Evolutionary conservation across 257 asterid genomes (phyloP).

Genomic region (Solanum chilense): DNA sequence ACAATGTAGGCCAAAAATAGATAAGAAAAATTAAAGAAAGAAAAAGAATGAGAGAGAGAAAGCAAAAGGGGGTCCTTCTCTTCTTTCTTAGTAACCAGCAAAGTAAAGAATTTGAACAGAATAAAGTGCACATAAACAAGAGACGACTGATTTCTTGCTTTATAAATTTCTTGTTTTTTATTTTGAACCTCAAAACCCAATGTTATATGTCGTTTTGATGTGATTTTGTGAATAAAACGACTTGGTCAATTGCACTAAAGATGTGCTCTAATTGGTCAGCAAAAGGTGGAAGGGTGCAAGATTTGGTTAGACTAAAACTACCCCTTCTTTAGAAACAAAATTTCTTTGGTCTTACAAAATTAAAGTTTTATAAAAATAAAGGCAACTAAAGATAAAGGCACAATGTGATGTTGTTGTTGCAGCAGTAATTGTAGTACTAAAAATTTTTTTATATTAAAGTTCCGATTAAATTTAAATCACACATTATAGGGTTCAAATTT

Average conservation of each 20-base stretch:
- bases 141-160: slow-evolving; percentile 10
- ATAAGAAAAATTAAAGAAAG: slow-evolving; percentile 13
- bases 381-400: slow-evolving; percentile 19
- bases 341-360: slow-evolving; percentile 12
- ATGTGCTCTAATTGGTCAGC: slow-evolving; percentile 36
- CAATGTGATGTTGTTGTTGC: slow-evolving; percentile 4
- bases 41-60: slow-evolving; percentile 22
- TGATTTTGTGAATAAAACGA: slow-evolving; percentile 26
- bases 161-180: slow-evolving; percentile 4
- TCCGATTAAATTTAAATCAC: too few relatives aligned
- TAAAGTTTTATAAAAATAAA: slow-evolving; percentile 9
- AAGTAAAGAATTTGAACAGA: slow-evolving; percentile 69
- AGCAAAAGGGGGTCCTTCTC: slow-evolving; percentile 7
- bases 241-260: slow-evolving; percentile 26
- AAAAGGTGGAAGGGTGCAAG: slow-evolving; percentile 21
- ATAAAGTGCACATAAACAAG: slow-evolving; percentile 49
- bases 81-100: slow-evolving; percentile 35
- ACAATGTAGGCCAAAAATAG: slow-evolving; percentile 47
- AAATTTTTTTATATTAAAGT: too few relatives aligned
- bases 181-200: slow-evolving; percentile 24
- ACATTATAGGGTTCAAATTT: fast-evolving
- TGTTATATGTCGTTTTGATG: slow-evolving; percentile 42
- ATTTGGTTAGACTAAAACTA: slow-evolving; percentile 26
- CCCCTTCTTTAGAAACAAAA: slow-evolving; percentile 16
- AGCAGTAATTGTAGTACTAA: not conserved